Percentiles rank a stretch among this genome's conserved stretches.
These are phyloP conservation scores for Melanogaster broomeanus DNA, from an alignment of 768 basidiomycete genomes.

Conservation along the genomic window DNA sequence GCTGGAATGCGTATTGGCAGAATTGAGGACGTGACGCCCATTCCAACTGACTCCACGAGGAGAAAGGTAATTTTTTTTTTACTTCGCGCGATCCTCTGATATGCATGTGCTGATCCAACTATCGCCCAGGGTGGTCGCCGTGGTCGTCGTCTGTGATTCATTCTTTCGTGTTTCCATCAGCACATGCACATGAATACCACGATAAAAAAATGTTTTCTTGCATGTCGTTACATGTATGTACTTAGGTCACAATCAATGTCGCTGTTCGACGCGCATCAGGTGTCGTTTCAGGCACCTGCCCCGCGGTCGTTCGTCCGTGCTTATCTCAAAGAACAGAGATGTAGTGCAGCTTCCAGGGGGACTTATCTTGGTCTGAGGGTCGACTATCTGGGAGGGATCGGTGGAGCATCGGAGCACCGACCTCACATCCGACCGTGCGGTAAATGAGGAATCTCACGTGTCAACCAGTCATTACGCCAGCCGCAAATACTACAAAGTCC, in stretches of 20 bases:
- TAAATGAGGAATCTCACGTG: neutral
- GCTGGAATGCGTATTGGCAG: conserved; percentile 97
- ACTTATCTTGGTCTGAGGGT: neutral
- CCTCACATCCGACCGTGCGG: too few relatives aligned
- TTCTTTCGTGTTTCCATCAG: conserved; percentile 9
- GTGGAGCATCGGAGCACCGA: too few relatives aligned
- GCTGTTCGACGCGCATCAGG: conserved; percentile 88
- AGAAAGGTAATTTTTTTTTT: conserved; percentile 72
- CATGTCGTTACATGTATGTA: conserved; percentile 41
- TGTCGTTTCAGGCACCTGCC: conserved; percentile 55
- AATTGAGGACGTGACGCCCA: conserved; percentile 97
- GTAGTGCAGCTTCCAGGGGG: neutral
- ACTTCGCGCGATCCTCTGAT: neutral
- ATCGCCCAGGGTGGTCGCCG: conserved; percentile 90
- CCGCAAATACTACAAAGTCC: too few relatives aligned
- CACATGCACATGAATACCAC: conserved; percentile 12
- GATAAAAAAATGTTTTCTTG: conserved; percentile 24
- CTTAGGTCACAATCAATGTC: conserved; percentile 51
- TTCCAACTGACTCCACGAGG: conserved; percentile 96
- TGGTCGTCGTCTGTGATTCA: conserved; percentile 86
- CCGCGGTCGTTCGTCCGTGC: conserved; percentile 64
- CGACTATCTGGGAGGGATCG: too few relatives aligned
- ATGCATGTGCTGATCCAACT: neutral
- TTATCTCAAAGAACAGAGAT: conserved; percentile 2
- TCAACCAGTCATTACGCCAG: too few relatives aligned